These are phyloP conservation scores for Dissophora globulifera DNA, from an alignment of 192 early-diverging fungal genomes.

Conservation along the genomic window DNA sequence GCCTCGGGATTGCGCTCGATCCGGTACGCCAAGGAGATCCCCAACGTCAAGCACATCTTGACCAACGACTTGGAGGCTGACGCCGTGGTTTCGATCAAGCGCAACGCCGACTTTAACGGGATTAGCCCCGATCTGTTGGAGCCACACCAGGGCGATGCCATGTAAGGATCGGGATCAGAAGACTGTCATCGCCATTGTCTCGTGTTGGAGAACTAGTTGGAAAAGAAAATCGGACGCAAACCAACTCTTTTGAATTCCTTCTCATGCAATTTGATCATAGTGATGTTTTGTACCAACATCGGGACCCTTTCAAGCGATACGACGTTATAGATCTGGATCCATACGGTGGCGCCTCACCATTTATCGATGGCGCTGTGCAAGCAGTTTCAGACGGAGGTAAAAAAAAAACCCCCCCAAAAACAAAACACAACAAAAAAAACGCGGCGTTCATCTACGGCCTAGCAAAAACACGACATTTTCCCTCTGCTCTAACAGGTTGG, in stretches of 20 bases:
- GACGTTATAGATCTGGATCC: constrained; percentile 97
- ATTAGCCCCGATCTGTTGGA: constrained; percentile 77
- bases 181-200: too few species aligned
- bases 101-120: constrained; percentile 88
- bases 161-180: constrained; percentile 58
- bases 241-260: too few species aligned
- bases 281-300: constrained; percentile 76
- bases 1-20: constrained; percentile 95
- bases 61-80: constrained; percentile 93
- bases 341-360: constrained; percentile 95
- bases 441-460: too few species aligned
- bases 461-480: too few species aligned
- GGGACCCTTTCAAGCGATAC: constrained; percentile 65
- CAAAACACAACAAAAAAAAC: too few species aligned
- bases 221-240: too few species aligned
- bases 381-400: constrained; percentile 87
- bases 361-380: constrained; percentile 94
- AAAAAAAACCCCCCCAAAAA: too few species aligned
- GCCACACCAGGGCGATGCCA: constrained; percentile 88
- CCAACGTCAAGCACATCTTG: constrained; percentile 78
- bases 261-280: too few species aligned
- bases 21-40: constrained; percentile 96
- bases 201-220: too few species aligned
- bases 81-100: constrained; percentile 88
- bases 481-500: not conserved